Evolutionary conservation across 768 basidiomycete genomes (phyloP).

Genomic region (Boletus tylopilopsis): DNA sequence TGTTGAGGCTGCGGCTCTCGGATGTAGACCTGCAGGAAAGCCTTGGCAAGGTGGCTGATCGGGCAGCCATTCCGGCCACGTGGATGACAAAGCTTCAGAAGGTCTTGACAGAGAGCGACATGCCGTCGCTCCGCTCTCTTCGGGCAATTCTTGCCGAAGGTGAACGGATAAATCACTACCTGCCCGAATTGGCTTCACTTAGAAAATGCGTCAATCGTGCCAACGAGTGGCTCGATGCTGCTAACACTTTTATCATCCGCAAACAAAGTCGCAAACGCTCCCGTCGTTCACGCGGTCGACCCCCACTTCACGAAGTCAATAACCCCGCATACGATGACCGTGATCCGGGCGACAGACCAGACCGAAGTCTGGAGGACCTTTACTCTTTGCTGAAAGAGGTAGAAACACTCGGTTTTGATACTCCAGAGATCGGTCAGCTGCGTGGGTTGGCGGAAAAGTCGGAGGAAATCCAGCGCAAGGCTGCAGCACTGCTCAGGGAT

Average conservation of each 20-base stretch:
- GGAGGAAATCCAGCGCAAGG: conserved; percentile 59
- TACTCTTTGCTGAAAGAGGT: conserved; percentile 68
- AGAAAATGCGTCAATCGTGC: conserved; percentile 78
- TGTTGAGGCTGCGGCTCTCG: conserved; percentile 75
- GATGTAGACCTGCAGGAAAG: conserved; percentile 74
- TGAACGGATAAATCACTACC: conserved; percentile 74
- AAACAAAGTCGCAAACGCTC: conserved; percentile 80
- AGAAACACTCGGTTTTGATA: conserved; percentile 78
- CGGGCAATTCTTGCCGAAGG: conserved; percentile 84
- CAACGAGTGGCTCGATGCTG: conserved; percentile 85
- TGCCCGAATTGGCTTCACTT: conserved; percentile 68
- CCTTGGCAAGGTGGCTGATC: conserved; percentile 59
- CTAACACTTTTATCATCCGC: conserved; percentile 72
- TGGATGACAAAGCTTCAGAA: conserved; percentile 74
- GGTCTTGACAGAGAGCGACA: conserved; percentile 61
- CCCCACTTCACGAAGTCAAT: conserved; percentile 40
- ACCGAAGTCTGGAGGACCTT: conserved; percentile 68
- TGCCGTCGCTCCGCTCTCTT: conserved; percentile 73
- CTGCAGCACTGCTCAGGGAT: conserved; percentile 47
- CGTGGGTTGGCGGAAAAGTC: conserved; percentile 55
- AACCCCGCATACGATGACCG: conserved; percentile 31
- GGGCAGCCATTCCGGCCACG: conserved; percentile 65
- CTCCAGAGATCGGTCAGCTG: conserved; percentile 64
- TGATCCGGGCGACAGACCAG: conserved; percentile 66
- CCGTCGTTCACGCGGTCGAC: conserved; percentile 56